Evolutionary conservation across 129 eudicot species (phyloP), one percentile per base, ranked within the genome.

Genomic region (Artemisia annua): DNA sequence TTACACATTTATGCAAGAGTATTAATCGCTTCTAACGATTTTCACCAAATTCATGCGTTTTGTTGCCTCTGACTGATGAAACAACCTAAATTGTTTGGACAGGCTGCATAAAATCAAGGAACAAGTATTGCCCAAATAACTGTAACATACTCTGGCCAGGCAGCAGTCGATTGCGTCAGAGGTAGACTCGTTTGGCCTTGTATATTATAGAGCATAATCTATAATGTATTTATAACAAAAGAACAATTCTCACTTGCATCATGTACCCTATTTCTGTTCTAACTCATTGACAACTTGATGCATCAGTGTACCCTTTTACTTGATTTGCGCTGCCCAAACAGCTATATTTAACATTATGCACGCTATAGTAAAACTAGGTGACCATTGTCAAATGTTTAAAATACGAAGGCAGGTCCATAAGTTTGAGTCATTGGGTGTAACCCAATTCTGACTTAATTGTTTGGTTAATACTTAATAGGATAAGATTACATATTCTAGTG

Each of bases 51-150:
- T 1, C 44, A 60, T 26, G 66, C 66, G 4, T 15, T 32, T 72
- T 59, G 5, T 43, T 11, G 43, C 53, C 48, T 20, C 30, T 49
- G 46, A 69, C 69, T 11, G 26, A 67, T 18, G 46, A 57, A 76
- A 30, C 28, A 12, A 70, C 39, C 16, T 8, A 51, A 43, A 35
- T 8, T 78, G 51, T 78, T 63, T 70, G 66, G 24, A 54, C 73
- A 78, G 78, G 78, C 78, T 20, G 73, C 52, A 44, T 71, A 71
- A 71, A 26, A 7, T 55, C 20, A 26, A 44, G 71, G 65, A 35
- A 35, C 66, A 77, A 43, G 15, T 24, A 55, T 66, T 28, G 3
- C 73, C 49, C 58, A 56, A 22, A 19, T 70, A 70, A 52, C 71
- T 18, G 46, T 69, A 20, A 70, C 76, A 50, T 60, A 49, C 28